Conservation (phyloP, 768 basidiomycete genomes). For the Sporobolomyces phaffii region DNA sequence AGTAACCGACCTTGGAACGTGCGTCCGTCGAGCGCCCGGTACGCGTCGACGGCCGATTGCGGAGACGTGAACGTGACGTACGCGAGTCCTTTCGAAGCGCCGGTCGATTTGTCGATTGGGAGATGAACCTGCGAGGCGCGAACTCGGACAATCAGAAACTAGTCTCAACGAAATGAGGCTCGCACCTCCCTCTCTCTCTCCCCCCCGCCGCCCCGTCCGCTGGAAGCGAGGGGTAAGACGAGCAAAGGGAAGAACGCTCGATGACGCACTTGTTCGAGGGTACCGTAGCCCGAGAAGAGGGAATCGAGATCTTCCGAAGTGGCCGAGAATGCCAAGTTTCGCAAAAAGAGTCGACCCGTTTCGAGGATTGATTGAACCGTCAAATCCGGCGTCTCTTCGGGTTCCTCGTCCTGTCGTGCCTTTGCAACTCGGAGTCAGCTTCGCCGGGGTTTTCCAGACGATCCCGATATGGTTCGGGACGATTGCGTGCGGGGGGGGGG, state of each 20-base stretch:
- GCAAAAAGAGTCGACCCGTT: constrained; percentile 68
- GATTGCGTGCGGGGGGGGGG: too few species aligned
- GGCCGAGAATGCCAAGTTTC: constrained; percentile 87
- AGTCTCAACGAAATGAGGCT: too few species aligned
- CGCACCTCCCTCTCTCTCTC: too few species aligned
- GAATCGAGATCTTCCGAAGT: constrained; percentile 63
- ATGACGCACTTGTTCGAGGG: constrained; percentile 62
- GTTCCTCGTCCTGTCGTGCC: not conserved
- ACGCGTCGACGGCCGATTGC: constrained; percentile 60
- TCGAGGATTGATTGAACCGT: constrained; percentile 36
- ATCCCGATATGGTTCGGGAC: too few species aligned
- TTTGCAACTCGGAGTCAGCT: too few species aligned
- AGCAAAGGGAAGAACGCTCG: constrained; percentile 40
- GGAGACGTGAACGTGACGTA: constrained; percentile 56
- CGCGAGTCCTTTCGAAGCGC: constrained; percentile 58
- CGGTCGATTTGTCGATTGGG: constrained; percentile 53
- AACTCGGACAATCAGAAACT: too few species aligned
- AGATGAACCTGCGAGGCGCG: constrained; percentile 60
- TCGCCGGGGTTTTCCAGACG: too few species aligned
- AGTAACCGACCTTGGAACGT: constrained; percentile 87
- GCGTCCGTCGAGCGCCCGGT: constrained; percentile 67
- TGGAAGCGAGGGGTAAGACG: not conserved
- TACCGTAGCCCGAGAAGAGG: constrained; percentile 64
- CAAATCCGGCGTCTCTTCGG: not conserved
- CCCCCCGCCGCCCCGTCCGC: too few species aligned